Evolutionary conservation across 306 rosid genomes (phyloP).

Genomic region (Herpetospermum pedunculosum): DNA sequence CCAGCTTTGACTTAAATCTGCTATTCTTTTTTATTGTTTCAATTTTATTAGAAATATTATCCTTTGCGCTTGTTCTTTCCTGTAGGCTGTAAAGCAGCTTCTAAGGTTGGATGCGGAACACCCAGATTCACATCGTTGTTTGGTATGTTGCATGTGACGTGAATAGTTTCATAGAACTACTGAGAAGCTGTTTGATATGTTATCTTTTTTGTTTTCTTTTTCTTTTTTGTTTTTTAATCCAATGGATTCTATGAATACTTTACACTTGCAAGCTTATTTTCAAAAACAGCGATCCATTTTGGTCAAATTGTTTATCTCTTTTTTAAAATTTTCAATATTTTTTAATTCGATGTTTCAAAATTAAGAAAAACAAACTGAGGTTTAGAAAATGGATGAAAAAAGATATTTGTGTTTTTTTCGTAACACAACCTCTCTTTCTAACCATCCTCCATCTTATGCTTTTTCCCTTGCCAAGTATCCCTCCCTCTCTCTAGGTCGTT

Average conservation of each 20-base stretch:
- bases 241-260: neutral
- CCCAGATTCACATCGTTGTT: constrained; percentile 86
- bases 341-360: neutral
- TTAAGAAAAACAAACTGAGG: neutral
- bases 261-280: neutral
- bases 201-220: neutral
- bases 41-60: neutral
- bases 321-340: neutral
- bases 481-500: neutral
- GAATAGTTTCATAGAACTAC: neutral
- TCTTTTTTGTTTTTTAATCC: neutral
- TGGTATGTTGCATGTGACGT: constrained; percentile 38
- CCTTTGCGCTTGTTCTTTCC: constrained; percentile 6
- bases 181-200: neutral
- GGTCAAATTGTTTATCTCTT: neutral
- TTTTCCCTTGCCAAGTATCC: neutral
- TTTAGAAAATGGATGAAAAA: neutral
- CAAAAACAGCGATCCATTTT: neutral
- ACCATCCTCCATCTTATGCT: neutral
- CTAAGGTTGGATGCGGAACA: constrained; percentile 80
- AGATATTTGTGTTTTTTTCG: neutral
- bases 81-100: constrained; percentile 86
- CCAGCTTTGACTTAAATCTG: neutral
- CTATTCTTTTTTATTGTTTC: neutral
- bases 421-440: neutral